Percentiles rank a stretch among this genome's conserved stretches.
These are phyloP conservation scores for Aspergillus asperescens DNA, from an alignment of 495 filamentous ascomycete genomes.

Conservation along the genomic window DNA sequence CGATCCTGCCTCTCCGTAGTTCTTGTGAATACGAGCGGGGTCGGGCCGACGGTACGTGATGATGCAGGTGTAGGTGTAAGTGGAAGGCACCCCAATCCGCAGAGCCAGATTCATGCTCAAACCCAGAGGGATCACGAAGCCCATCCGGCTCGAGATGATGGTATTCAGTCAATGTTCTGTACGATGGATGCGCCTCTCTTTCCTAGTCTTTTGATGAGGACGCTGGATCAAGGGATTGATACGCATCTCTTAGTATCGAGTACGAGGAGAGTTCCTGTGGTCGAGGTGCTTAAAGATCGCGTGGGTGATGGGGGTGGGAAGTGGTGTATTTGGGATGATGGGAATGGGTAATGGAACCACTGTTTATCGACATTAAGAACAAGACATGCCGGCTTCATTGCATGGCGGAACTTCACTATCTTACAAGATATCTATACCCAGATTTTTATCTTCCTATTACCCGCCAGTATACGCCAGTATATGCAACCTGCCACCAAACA, in stretches of 20 bases:
- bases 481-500: slow-evolving; percentile 13
- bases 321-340: slow-evolving; percentile 36
- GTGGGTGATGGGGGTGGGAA: slow-evolving; percentile 32
- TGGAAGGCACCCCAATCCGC: no score
- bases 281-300: slow-evolving; percentile 44
- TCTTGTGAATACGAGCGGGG: slow-evolving; percentile 37
- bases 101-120: not conserved
- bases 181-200: slow-evolving; percentile 20
- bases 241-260: slow-evolving; percentile 37
- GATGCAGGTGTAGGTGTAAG: no score
- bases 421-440: slow-evolving; percentile 7
- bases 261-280: slow-evolving; percentile 20
- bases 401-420: slow-evolving; percentile 1
- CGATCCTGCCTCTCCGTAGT: slow-evolving; percentile 29
- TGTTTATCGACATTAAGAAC: not conserved
- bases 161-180: slow-evolving; percentile 34
- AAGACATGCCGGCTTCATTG: not conserved
- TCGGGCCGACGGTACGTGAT: slow-evolving; percentile 21
- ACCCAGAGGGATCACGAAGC: not conserved
- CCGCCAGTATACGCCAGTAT: slow-evolving; percentile 8
- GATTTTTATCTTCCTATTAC: slow-evolving; percentile 1
- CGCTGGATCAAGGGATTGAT: slow-evolving; percentile 40
- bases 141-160: slow-evolving; percentile 16
- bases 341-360: not conserved
- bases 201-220: slow-evolving; percentile 36